Evolutionary conservation across 1,284 basidiomycete species (phyloP), one percentile per base, ranked within the genome.

Genomic region (Puccinia sorghi): DNA sequence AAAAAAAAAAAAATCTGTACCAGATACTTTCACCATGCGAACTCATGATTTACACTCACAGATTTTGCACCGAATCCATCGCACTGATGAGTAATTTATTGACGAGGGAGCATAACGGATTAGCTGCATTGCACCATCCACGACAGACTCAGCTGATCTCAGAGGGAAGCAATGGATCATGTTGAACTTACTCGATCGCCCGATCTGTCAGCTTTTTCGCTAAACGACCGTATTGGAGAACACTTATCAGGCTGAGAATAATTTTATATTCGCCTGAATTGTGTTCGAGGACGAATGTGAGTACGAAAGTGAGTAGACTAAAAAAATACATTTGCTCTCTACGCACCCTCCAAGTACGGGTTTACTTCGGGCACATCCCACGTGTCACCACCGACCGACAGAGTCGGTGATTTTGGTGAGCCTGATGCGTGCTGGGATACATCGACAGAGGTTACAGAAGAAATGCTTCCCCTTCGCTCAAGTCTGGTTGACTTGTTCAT

Each of bases 191-290:
- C 77, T 97, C 93, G 82, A 97, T 90, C 0, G 92, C 92, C 54
- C 89, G 87, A 84, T 99, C 97, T 0, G 94, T 91, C 79, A 99
- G 84, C 66, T 90, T 89, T 85, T 99, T 99, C n/a, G 97, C 97
- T 22, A 92, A 87, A 86, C 94, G 94, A 27, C 93, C 93, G 82
- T 92, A 89, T 15, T 91, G 91, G 22, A 97, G 88, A 5, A 97
- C 92, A 17, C 92, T 91, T 66, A 97, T 92, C 64, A 99, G 90
- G 82, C 97, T 94, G 59, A 99, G 86, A 80, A 99, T 97, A 2
- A 91, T 93, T 86, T 97, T 97, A 87, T 97, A 99, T 84, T 99
- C 96, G 69, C 96, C 96, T 91, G 83, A 12, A 17, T 32, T 32
- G 4, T 12, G 3, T 12, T 54, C 84, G 82, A 52, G 85, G 84